Evolutionary conservation across 1,139 yeast genomes (phyloP).

Genomic region (Ogataea hybrid): DNA sequence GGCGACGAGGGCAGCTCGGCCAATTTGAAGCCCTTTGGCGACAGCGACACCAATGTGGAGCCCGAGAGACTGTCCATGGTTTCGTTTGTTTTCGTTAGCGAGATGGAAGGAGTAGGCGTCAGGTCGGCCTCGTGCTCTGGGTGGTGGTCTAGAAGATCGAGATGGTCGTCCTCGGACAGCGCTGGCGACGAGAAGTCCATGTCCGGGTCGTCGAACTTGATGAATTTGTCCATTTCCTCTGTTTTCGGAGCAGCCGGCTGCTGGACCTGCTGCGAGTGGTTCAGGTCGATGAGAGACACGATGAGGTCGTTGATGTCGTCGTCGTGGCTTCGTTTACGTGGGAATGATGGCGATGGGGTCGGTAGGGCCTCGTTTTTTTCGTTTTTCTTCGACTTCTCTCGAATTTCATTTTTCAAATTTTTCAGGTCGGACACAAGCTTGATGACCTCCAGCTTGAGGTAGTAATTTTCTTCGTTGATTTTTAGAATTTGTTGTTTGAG

Average conservation of each 20-base stretch:
- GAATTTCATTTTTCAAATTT: conserved; percentile 25
- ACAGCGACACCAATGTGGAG: conserved; percentile 20
- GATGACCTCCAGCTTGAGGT: conserved; percentile 34
- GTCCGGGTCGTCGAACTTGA: conserved; percentile 15
- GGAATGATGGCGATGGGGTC: conserved; percentile 1
- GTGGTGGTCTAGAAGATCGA: conserved; percentile 7
- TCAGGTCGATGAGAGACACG: conserved; percentile 32
- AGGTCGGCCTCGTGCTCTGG: conserved; percentile 9
- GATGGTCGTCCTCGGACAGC: conserved; percentile 17
- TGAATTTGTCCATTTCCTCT: conserved; percentile 16
- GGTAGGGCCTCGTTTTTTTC: conserved; percentile 1
- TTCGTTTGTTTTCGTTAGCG: conserved; percentile 18
- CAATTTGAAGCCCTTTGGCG: conserved; percentile 20
- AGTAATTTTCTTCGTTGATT: conserved; percentile 36
- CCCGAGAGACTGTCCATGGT: conserved; percentile 20
- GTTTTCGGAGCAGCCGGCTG: conserved; percentile 3
- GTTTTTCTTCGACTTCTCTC: conserved; percentile 6
- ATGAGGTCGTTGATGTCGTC: conserved; percentile 34
- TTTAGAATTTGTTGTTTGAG: conserved; percentile 33
- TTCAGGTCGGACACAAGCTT: conserved; percentile 34
- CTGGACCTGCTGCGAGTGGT: conserved; percentile 25
- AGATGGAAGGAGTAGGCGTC: conserved; percentile 17
- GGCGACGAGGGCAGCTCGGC: conserved; percentile 20
- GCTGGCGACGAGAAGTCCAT: conserved; percentile 16
- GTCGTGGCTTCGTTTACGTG: conserved; percentile 24